Base-by-base conservation (phyloP, 2,329 filamentous ascomycete genomes). In the Aspergillus cejpii region DNA sequence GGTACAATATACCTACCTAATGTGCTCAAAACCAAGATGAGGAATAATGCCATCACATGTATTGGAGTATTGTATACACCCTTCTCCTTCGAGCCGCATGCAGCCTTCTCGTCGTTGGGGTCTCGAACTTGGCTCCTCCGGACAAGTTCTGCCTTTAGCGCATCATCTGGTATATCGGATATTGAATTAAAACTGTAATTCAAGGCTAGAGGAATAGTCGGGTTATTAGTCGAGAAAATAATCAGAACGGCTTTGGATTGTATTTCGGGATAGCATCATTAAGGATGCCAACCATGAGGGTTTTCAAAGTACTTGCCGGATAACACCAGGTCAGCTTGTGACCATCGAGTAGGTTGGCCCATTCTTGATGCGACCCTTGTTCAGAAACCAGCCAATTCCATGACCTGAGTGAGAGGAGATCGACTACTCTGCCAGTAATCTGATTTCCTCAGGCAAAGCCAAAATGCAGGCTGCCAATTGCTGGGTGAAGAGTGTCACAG, bases 21-120 rank as follows among this genome's bases (percentile, higher is more conserved):
- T 36, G 67, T 70, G 48, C 67, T 70, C 44, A 86, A 62, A 0
- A 67, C 59, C 41, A 87, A 69, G 44, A 87, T 85, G 29, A 87
- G 67, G 46, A 85, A 71, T 45, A 87, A 65, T 34, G 84, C 84
- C 57, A 81, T 77, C 40, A 87, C 76, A 61, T 87, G 84, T 33
- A 82, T 69, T 1, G 76, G 70, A 0, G 80, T 84, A 52, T 87
- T 81, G 65, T 87, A 87, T 5, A 54, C 53, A 26, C 67, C 67
- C 21, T 55, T 52, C 33, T 59, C 53, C 11, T 47, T 56, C 21
- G 65, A 66, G 37, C 68, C 68, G 45, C 68, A 70, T 34, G 56
- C 48, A 39, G 64, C 50, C 12, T 55, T 52, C 29, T 58, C 56
- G 26, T 44, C 38, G 31, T 49, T 48, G 21, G 45, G 36, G n/a